Evolutionary conservation across 1,139 yeast genomes (phyloP).

Genomic region (Yamadazyma buinensis): DNA sequence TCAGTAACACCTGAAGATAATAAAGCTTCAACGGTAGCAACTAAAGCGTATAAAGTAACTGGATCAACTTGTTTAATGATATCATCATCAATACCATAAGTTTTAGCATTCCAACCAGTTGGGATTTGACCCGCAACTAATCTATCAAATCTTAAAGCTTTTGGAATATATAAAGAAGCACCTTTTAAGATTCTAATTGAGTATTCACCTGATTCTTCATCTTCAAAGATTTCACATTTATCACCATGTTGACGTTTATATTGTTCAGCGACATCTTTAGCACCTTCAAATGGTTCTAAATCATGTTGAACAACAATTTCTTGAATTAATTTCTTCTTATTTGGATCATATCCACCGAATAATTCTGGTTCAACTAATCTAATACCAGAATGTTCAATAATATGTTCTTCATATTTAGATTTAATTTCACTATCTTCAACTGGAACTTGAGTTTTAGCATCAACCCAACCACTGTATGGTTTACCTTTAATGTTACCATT

Average conservation of each 20-base stretch:
- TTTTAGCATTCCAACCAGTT: conserved; percentile 95
- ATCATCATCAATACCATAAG: conserved; percentile 93
- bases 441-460: conserved; percentile 86
- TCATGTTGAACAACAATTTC: conserved; percentile 96
- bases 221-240: conserved; percentile 86
- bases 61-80: conserved; percentile 94
- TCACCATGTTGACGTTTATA: conserved; percentile 94
- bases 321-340: conserved; percentile 87
- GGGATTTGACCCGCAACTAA: conserved; percentile 99
- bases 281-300: conserved; percentile 90
- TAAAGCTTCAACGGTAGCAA: conserved; percentile 92
- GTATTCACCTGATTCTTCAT: conserved; percentile 87
- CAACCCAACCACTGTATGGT: conserved; percentile 94
- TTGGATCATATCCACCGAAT: conserved; percentile 90
- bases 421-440: conserved; percentile 94
- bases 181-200: conserved; percentile 90
- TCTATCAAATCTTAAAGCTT: conserved; percentile 93
- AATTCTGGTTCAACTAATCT: conserved; percentile 95
- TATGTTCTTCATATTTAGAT: conserved; percentile 82
- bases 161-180: conserved; percentile 86
- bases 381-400: conserved; percentile 92
- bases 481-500: conserved; percentile 90
- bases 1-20: conserved; percentile 93
- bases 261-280: conserved; percentile 92
- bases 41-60: conserved; percentile 86